Base-by-base conservation (phyloP, 2,329 filamentous ascomycete genomes). In the Aspergillus sp. region DNA sequence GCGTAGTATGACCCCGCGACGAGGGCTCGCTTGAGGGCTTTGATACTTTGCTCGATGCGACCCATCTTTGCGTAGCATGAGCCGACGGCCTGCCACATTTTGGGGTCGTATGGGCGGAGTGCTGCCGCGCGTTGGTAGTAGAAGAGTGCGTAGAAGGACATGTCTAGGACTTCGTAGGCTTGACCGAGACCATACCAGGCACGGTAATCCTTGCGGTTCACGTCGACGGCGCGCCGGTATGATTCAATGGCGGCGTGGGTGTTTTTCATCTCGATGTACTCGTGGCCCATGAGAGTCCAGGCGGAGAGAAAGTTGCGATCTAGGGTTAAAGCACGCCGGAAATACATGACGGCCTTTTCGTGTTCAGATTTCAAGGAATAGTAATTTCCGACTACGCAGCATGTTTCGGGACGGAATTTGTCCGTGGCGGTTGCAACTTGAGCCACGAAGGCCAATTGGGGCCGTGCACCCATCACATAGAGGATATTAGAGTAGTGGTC, bases 251-350 rank as follows among this genome's bases (percentile, higher is more conserved):
- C 95, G 0, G 95, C 93, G 69, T 99, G 95, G 0, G 93, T 98
- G 71, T 99, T 99, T 71, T 98, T 99, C 76, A 99, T 87, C 74
- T 99, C 95, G 53, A 98, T 92, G 66, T 97, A 99, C 73, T 99
- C 95, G 74, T 99, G 95, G 1, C 95, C 95, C 93, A 99, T 98
- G 1, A 99, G 81, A 0, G 95, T 99, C 95, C 95, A 99, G 2
- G 95, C 95, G 0, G 92, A 96, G 15, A 97, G 83, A 71, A 95
- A 99, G 24, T 87, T 89, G 9, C 93, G 87, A 71, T 99, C 95
- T 0, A 99, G 81, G 0, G 91, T 96, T 18, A 99, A 78, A 0
- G 95, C 95, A 20, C 95, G 88, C 3, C 95, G 89, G 79, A 99
- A 99, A 75, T 98, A 98, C 77, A 97, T 92, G 53, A 99, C 93